Base-by-base conservation (phyloP, 768 basidiomycete species). In the Trametes cingulata region DNA sequence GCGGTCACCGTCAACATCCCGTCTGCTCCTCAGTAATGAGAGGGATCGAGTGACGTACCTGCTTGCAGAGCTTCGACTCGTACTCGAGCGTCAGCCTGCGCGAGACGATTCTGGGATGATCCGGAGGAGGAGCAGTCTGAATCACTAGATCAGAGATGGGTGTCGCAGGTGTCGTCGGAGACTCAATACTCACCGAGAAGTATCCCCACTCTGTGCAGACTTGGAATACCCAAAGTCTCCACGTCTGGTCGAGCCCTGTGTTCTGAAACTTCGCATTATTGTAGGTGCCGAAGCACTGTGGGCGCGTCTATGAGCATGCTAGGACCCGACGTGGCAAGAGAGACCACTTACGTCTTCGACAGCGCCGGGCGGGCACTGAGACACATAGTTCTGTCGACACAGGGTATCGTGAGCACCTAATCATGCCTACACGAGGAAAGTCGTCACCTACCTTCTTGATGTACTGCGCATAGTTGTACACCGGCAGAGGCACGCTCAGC, bases 151-250 rank as follows among this genome's bases (percentile, higher is more conserved):
- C 29, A 33, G 29, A 33, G 43, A 33, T 19, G n/a, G n/a, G n/a
- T n/a, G 12, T 33, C 14, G 17, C 17, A 8, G 19, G 9, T 42
- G 1, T 10, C 20, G 8, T n/a, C 35, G 10, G 20, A 22, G 45
- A 24, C 36, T 17, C 20, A 27, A 9, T 22, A 58, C 83, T 35
- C 66, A 90, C 92, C 29, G 80, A 86, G 71, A 96, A 95, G 73
- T 93, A 99, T 2, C 95, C 96, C 96, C 96, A 98, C 68, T 96
- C 84, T 0, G 92, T 94, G 77, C 93, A 95, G 52, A 93, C 91
- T 75, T 93, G 95, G 81, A 93, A 96, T 6, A 78, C 65, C 95
- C 95, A 98, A 13, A 88, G 75, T 41, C 93, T 81, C 95, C 95
- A 98, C 5, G 80, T 81, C 66, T 92, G 83, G 57, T 84, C 79